These are phyloP conservation scores for Metarhizium guizhouense DNA, from an alignment of 2,329 filamentous ascomycete genomes.

Conservation along the genomic window DNA sequence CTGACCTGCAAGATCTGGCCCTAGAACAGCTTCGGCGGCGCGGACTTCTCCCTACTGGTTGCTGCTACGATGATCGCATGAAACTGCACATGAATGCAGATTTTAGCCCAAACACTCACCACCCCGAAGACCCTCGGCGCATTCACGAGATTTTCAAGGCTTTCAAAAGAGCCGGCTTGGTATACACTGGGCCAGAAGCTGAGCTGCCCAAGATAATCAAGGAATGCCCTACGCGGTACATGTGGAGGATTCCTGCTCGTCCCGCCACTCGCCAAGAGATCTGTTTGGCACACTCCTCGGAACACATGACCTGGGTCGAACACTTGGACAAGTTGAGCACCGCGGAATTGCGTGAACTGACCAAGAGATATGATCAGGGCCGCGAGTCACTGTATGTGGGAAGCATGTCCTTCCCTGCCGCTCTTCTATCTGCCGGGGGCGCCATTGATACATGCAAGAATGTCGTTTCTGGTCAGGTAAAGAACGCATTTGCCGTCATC, in stretches of 20 bases:
- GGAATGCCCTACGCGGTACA: conserved; percentile 48
- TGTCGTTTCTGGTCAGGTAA: conserved; percentile 74
- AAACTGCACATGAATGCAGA: conserved; percentile 86
- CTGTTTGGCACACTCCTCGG: conserved; percentile 64
- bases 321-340: conserved; percentile 43
- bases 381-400: conserved; percentile 79
- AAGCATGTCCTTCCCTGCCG: conserved; percentile 69
- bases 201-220: conserved; percentile 44
- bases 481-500: conserved; percentile 93
- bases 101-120: conserved; percentile 63
- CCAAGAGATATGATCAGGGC: conserved; percentile 49
- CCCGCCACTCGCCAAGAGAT: conserved; percentile 74
- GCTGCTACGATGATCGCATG: conserved; percentile 92
- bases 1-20: conserved; percentile 27
- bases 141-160: conserved; percentile 91
- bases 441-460: conserved; percentile 93
- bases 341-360: conserved; percentile 60
- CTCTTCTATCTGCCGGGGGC: conserved; percentile 77
- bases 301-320: conserved; percentile 73
- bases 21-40: conserved; percentile 30
- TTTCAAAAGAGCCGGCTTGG: conserved; percentile 71
- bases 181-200: conserved; percentile 52
- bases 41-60: conserved; percentile 58
- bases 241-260: conserved; percentile 71
- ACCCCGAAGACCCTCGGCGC: conserved; percentile 87